Conservation (phyloP, 2,329 filamentous ascomycete genomes). For the Botrytis tulipae region DNA sequence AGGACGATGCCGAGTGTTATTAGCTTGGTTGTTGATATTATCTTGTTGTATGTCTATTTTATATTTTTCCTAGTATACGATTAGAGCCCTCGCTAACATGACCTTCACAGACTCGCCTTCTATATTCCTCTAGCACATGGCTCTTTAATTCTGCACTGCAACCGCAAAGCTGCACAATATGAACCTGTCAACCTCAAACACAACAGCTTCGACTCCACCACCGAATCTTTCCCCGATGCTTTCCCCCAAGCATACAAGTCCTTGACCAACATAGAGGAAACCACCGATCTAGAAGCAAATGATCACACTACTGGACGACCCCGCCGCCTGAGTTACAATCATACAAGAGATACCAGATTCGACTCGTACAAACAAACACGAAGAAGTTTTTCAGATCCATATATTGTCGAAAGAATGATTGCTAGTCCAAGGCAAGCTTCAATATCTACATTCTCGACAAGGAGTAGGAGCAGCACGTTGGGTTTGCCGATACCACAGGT, state of each 20-base stretch:
- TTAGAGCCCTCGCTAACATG: background rate
- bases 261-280: constrained; percentile 10
- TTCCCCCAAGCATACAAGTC: constrained; percentile 19
- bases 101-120: constrained; percentile 28
- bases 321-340: constrained; percentile 26
- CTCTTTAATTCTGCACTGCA: constrained; percentile 28
- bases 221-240: background rate
- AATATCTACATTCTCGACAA: background rate
- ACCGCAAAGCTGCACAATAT: constrained; percentile 15
- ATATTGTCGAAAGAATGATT: background rate
- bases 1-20: constrained; percentile 15
- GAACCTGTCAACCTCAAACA: constrained; percentile 10
- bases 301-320: background rate
- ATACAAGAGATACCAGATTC: constrained; percentile 28
- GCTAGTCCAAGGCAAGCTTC: background rate
- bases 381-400: constrained; percentile 16
- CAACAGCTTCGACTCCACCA: background rate
- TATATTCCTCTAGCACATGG: constrained; percentile 34
- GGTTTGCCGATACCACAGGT: constrained; percentile 24
- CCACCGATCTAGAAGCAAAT: constrained; percentile 15
- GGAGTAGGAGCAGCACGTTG: constrained; percentile 17
- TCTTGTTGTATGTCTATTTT: constrained; percentile 27
- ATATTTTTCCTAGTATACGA: background rate
- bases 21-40: constrained; percentile 25
- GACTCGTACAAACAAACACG: constrained; percentile 25